phyloP scores from a whole-genome alignment of 2,329 filamentous ascomycete species.

The Aureobasidium subglaciale region DNA sequence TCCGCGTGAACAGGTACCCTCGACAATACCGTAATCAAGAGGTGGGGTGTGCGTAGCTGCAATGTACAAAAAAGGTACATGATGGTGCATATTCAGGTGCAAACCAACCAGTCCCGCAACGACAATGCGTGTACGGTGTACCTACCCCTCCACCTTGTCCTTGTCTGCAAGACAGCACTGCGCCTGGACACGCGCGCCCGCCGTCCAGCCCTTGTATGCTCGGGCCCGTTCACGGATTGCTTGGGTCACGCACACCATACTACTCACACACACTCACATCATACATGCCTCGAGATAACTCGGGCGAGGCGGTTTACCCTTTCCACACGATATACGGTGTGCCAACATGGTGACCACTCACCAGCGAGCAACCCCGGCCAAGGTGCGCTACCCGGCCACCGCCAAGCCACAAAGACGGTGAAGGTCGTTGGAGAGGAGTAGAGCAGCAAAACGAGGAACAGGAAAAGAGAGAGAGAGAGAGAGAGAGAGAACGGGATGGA shows the following conservation, averaged over 20 bases:
- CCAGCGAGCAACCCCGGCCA: slow-evolving; percentile 4
- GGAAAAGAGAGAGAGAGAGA: background rate
- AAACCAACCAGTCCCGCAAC: slow-evolving; percentile 3
- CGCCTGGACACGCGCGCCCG: background rate
- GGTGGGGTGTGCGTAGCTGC: slow-evolving; percentile 8
- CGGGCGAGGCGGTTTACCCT: slow-evolving; percentile 1
- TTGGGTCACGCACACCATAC: slow-evolving; percentile 12
- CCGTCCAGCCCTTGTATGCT: background rate
- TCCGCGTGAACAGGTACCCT: background rate
- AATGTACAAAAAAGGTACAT: slow-evolving; percentile 6
- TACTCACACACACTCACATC: background rate
- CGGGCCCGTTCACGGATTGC: background rate
- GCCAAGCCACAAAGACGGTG: slow-evolving; percentile 14
- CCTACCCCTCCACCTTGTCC: background rate
- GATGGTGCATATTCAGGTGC: slow-evolving; percentile 6
- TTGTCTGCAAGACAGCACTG: background rate
- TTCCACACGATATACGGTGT: slow-evolving; percentile 10
- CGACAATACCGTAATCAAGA: slow-evolving; percentile 4
- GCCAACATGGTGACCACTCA: background rate
- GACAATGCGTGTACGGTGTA: background rate
- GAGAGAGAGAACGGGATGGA: background rate
- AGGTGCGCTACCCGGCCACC: slow-evolving; percentile 9
- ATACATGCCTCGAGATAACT: background rate
- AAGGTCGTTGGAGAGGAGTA: background rate
- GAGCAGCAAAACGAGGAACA: slow-evolving; percentile 1